Percentiles rank a stretch among this genome's conserved stretches.
Conservation (phyloP, 176 grass and related monocot genomes). For the Elymus sibiricus region DNA sequence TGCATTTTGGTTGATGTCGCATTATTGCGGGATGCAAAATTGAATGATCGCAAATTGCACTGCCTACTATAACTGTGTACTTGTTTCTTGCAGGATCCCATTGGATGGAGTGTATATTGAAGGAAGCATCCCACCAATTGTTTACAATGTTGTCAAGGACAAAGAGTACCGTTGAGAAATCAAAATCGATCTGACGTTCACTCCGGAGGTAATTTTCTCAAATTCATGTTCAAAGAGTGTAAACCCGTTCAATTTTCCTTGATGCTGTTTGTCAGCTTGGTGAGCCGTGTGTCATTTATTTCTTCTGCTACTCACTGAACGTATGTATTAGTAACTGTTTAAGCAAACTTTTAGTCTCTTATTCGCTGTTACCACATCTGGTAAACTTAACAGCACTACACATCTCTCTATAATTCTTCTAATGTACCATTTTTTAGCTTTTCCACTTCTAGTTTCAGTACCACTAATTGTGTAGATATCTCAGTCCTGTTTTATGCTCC, state of each 20-base stretch:
- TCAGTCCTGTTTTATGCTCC: too few relatives aligned
- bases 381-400: neutral
- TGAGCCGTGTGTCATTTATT: neutral
- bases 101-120: conserved; percentile 51
- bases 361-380: neutral
- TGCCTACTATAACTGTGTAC: neutral
- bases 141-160: conserved; percentile 82
- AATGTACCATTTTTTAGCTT: too few relatives aligned
- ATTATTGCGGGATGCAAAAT: neutral
- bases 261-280: neutral
- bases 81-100: conserved; percentile 40
- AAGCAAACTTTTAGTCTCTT: neutral
- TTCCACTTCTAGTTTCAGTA: neutral
- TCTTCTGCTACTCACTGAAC: neutral
- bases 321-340: neutral
- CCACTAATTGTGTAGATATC: neutral
- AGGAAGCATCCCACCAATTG: conserved; percentile 49
- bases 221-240: neutral
- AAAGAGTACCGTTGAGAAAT: conserved; percentile 79
- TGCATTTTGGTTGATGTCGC: neutral
- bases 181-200: conserved; percentile 69
- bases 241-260: neutral
- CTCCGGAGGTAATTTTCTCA: conserved; percentile 46
- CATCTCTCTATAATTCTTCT: neutral
- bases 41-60: neutral